Evolutionary conservation across 352 stramenopile species (phyloP).

Genomic region (Ochromonadaceae sp.): DNA sequence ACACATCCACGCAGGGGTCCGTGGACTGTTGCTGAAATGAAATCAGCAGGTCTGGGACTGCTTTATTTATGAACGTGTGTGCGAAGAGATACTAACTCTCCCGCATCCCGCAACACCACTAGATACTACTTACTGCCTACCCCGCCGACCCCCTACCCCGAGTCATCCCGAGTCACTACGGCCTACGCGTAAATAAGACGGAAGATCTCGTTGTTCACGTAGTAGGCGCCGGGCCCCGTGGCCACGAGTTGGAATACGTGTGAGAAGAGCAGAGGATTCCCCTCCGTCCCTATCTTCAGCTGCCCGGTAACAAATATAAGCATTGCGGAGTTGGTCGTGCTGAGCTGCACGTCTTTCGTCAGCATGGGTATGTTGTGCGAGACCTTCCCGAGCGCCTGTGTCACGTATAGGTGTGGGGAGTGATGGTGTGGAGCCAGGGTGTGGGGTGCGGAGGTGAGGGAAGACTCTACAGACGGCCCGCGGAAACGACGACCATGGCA

Average conservation of each 20-base stretch:
- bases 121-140: too few species aligned
- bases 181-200: slow-evolving; percentile 86
- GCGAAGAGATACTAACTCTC: too few species aligned
- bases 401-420: too few species aligned
- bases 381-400: too few species aligned
- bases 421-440: slow-evolving; percentile 23
- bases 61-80: too few species aligned
- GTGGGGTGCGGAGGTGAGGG: neutral
- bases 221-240: slow-evolving; percentile 75
- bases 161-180: too few species aligned
- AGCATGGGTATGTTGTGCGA: slow-evolving; percentile 58
- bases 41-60: too few species aligned
- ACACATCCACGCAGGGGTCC: too few species aligned
- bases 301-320: slow-evolving; percentile 87
- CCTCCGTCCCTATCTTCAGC: slow-evolving; percentile 68
- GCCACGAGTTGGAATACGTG: slow-evolving; percentile 90
- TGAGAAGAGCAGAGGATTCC: slow-evolving; percentile 85
- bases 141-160: too few species aligned
- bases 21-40: too few species aligned
- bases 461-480: neutral
- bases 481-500: slow-evolving; percentile 37
- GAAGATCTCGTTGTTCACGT: slow-evolving; percentile 95
- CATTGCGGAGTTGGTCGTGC: slow-evolving; percentile 63
- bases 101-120: too few species aligned
- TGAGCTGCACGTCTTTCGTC: slow-evolving; percentile 79